A percentile compares a stretch with the other conserved stretches of the same genome.
These are phyloP conservation scores for Ophiosphaerella narmari DNA, from an alignment of 2,329 filamentous ascomycete genomes.

Conservation along the genomic window DNA sequence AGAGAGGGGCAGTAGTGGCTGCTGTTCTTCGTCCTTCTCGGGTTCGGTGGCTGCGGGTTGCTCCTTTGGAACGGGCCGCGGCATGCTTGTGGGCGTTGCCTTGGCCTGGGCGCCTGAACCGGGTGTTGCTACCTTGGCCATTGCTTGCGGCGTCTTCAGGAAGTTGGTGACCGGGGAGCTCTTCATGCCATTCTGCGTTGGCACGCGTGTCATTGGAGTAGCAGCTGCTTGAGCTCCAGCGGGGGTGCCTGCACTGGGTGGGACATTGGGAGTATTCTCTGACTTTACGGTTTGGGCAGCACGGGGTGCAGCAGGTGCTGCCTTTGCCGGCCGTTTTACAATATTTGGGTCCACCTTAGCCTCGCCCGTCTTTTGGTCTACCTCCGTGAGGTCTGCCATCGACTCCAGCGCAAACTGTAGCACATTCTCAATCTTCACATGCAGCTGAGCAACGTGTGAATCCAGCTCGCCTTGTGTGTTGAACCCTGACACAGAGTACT, in stretches of 20 bases:
- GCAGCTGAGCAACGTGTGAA: constrained; percentile 58
- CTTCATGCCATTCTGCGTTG: constrained; percentile 45
- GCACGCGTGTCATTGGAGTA: constrained; percentile 45
- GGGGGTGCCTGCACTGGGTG: constrained; percentile 44
- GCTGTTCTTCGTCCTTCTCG: constrained; percentile 28
- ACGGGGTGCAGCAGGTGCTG: constrained; percentile 24
- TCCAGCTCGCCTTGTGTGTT: constrained; percentile 59
- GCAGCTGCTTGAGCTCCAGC: constrained; percentile 33
- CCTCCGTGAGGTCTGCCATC: constrained; percentile 56
- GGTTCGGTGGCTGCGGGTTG: constrained; percentile 20
- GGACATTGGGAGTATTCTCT: constrained; percentile 39
- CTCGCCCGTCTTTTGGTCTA: constrained; percentile 52
- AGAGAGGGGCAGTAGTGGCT: constrained; percentile 31
- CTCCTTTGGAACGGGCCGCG: constrained; percentile 34
- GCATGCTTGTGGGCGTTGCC: constrained; percentile 37
- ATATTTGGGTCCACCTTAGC: constrained; percentile 31
- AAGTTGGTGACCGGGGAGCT: constrained; percentile 43
- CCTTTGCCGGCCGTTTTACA: constrained; percentile 27
- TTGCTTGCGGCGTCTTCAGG: constrained; percentile 46
- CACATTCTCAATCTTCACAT: constrained; percentile 60
- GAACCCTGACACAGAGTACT: constrained; percentile 60
- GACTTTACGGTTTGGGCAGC: constrained; percentile 35
- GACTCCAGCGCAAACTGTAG: constrained; percentile 61
- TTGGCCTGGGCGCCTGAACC: constrained; percentile 37
- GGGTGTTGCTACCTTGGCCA: constrained; percentile 41